Evolutionary conservation across 148 eudicot genomes (phyloP).

Genomic region (Chenopodium suecicum): DNA sequence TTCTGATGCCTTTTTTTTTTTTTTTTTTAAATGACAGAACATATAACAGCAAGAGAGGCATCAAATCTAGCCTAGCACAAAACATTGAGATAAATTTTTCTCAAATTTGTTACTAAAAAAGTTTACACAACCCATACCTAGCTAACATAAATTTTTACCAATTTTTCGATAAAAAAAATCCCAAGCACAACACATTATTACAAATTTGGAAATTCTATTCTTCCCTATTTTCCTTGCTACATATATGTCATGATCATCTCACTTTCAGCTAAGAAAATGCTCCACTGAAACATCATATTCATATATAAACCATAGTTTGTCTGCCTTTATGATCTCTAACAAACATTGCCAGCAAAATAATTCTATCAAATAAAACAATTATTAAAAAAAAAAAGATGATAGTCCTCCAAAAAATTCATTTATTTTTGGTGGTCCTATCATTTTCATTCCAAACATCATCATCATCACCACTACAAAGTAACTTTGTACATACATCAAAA

Average conservation of each 20-base stretch:
- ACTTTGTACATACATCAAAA: constrained; percentile 26
- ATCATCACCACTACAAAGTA: constrained; percentile 17
- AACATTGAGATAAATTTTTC: neutral
- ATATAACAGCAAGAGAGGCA: neutral
- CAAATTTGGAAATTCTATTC: neutral
- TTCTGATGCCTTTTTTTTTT: neutral
- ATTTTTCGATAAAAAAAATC: neutral
- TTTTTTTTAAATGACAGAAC: neutral
- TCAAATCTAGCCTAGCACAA: neutral
- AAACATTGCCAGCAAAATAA: constrained; percentile 14
- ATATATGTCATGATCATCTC: neutral
- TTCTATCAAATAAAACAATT: neutral
- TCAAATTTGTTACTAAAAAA: neutral
- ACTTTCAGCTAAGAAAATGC: constrained; percentile 6
- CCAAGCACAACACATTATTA: neutral
- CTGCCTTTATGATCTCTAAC: constrained; percentile 28
- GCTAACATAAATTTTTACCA: constrained; percentile 6
- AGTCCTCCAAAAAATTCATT: constrained; percentile 14
- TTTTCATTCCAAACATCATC: constrained; percentile 29
- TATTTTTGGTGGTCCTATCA: constrained; percentile 28
- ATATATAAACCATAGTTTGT: constrained; percentile 25
- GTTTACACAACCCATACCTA: neutral
- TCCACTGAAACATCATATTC: constrained; percentile 26
- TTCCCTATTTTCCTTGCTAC: too few relatives aligned
- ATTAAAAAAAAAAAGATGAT: neutral